Base-by-base conservation (phyloP, 2,329 filamentous ascomycete species). In the Alternaria atra region DNA sequence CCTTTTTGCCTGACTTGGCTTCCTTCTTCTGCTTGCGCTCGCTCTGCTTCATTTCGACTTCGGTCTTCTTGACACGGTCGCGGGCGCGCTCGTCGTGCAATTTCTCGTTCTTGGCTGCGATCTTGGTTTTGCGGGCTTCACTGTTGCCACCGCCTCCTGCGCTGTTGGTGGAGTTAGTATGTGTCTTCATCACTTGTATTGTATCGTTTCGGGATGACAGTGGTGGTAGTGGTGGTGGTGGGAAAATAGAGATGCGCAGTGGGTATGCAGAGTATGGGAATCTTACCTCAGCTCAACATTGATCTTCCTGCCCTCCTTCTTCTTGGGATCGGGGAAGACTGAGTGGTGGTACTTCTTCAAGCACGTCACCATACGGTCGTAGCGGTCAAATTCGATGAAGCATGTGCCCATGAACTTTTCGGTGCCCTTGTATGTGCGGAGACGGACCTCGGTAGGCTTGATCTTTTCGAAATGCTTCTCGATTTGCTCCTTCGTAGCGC, bases 341-440 rank as follows among this genome's bases (percentile, higher is more conserved):
- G 88, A 91, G 81, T 97, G 94, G 81, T 98, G 94, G 81, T 94
- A 94, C 66, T 93, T 88, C 79, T 94, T 92, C 62, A 98, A 84
- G 75, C 93, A 97, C 32, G 92, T 95, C 84, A 96, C 91, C 93
- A 97, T 96, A 75, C 91, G 88, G 80, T 94, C 91, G 80, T 90
- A 96, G 68, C 89, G 86, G 66, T 89, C 89, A 76, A 97, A 98
- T 79, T 98, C 94, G 70, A 98, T 84, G 79, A 97, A 80, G 35
- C 73, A 78, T 44, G 74, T 78, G 46, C 78, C 78, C 66, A 78
- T 79, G 52, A 74, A 74, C 56, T 79, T 80, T 52, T 73, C 71
- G 39, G 67, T 74, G 37, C 71, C 67, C 57, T 79, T 79, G 69
- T 77, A 75, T 53, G 76, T 79, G 55, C 73, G 73, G 6, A 77